Evolutionary conservation across 2,329 filamentous ascomycete genomes (phyloP).

Genomic region (Alternaria rosae): DNA sequence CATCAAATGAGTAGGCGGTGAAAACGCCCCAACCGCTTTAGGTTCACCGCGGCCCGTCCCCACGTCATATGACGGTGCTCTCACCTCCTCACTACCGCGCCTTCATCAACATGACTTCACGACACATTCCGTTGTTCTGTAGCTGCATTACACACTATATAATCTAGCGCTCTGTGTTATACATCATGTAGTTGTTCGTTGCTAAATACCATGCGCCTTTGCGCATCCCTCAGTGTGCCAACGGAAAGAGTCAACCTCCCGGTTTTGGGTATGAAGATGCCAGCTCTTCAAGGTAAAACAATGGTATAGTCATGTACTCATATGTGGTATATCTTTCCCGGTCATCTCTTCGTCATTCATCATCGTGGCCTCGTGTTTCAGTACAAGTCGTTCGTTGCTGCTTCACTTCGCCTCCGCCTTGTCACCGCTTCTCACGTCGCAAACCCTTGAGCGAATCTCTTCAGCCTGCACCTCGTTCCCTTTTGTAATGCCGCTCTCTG

Average conservation of each 20-base stretch:
- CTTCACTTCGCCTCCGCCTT: background rate
- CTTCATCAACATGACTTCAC: background rate
- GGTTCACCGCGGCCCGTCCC: slow-evolving; percentile 38
- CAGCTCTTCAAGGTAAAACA: background rate
- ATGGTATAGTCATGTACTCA: background rate
- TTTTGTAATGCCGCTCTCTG: slow-evolving; percentile 29
- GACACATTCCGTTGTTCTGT: background rate
- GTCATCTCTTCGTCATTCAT: background rate
- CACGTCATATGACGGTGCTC: slow-evolving; percentile 17
- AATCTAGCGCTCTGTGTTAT: background rate
- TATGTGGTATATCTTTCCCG: background rate
- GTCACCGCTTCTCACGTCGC: slow-evolving; percentile 17
- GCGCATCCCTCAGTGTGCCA: background rate
- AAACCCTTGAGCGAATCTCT: slow-evolving; percentile 35
- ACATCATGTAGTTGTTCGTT: background rate
- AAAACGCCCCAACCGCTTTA: slow-evolving; percentile 35
- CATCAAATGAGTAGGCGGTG: slow-evolving; percentile 38
- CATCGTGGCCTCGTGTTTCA: background rate
- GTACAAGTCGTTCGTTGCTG: background rate
- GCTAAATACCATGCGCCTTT: background rate
- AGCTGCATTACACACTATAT: background rate
- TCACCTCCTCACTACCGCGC: background rate
- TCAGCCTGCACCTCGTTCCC: slow-evolving; percentile 39
- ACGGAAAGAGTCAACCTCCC: background rate
- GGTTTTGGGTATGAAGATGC: background rate